Base-by-base conservation (phyloP, 495 filamentous ascomycete genomes). In the Penicillium subrubescens region DNA sequence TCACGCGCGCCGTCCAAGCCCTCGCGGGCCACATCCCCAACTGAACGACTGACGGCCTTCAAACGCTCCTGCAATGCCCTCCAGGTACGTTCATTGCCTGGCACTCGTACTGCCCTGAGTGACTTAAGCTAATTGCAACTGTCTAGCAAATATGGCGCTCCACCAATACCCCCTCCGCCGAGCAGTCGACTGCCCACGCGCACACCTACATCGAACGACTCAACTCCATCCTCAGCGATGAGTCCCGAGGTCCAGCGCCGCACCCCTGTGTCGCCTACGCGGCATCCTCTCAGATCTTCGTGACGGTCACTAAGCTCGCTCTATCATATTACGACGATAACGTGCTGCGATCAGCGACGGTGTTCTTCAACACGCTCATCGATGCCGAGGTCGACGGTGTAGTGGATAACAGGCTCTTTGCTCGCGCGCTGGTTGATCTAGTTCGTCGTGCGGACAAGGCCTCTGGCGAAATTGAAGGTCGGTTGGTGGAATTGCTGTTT, bases 311-410 rank as follows among this genome's bases (percentile, higher is more conserved):
- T 41, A 91, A 94, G 75, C 90, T 97, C 60, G 93, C 92, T 6
- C 84, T 89, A 1, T 87, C 86, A 1, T 90, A 90, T 29, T 88
- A 90, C 69, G 88, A 93, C 72, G 92, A 94, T 62, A 87, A 81
- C 70, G 85, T 97, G 65, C 86, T 97, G 59, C 85, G 88, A 46
- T 91, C 91, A 65, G 90, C 89, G n/a, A 89, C 97, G 37, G 78
- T 86, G 15, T 86, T 96, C 67, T 97, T 97, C 77, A 90, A 90
- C 48, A 92, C 90, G 8, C 83, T 99, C 52, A 90, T 99, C 65
- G 94, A 99, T 68, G 94, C 92, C 72, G 94, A 97, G 74, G 93
- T 97, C 73, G 94, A 97, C 68, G 90, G 92, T 44, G 95, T 97
- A 64, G 87, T 97, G 29, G 90, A 93, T 65, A 92, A 90, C 67